Base-by-base conservation (phyloP, 139 green algal species). In the Astrephomene gubernaculifera region DNA sequence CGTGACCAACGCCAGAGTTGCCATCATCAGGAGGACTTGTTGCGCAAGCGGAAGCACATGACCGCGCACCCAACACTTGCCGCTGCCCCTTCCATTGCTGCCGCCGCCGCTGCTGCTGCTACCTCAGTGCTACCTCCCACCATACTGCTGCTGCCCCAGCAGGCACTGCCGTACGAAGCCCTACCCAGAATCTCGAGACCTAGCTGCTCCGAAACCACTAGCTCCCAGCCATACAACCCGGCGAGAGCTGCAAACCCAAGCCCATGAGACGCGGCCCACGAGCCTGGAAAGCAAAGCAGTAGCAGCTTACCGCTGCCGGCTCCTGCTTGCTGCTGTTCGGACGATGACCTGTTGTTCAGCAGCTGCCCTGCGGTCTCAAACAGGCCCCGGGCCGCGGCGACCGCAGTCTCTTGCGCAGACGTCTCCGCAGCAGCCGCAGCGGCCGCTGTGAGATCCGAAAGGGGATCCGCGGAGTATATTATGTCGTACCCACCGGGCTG, bases 211-310 rank as follows among this genome's bases (percentile, higher is more conserved):
- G 69, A 41, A 35, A 76, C 61, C 29, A 83, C n/a, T 39, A 83
- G 29, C 76, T 83, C 76, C 76, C 76, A 83, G 24, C 76, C 76
- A 41, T 61, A 72, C n/a, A 73, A 41, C 39, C 17, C 76, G 38
- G 76, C 76, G 27, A 83, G 61, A 8, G 76, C 76, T n/a, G 61
- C 60, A 4, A 83, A 45, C 12, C 60, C 76, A 38, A 72, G 10
- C 10, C 76, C 76, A 19, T 83, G 76, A 29, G 60, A 41, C 57
- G 76, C 76, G 12, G 76, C 76, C 76, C 76, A 83, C 2, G 7
- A 60, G n/a, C 41, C 61, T 41, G 41, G 60, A 8, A 83, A 19
- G 29, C 21, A 67, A 60, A 83, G 39, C 39, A 83, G n/a, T 39
- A 83, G 41, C 61, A 83, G 61, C 39, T 45, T 31, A 0, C 38